Evolutionary conservation across 2,329 filamentous ascomycete species (phyloP).

Genomic region (Nothomitra cinnamomea): DNA sequence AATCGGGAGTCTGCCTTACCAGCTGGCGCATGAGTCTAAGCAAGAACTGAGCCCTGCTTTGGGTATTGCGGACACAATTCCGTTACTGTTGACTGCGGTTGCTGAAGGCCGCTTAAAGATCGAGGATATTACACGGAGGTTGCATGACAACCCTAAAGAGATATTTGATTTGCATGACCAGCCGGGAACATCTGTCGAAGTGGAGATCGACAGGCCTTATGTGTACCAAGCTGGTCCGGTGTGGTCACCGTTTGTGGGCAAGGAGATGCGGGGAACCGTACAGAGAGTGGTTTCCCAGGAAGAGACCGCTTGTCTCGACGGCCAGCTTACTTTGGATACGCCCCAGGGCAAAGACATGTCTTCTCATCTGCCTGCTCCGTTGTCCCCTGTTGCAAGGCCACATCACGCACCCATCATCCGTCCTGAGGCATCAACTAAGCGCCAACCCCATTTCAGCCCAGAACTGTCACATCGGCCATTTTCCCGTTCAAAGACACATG

Average conservation of each 20-base stretch:
- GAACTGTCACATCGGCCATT: background rate
- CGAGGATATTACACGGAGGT: slow-evolving; percentile 51
- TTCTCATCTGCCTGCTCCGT: slow-evolving; percentile 34
- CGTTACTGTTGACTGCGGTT: slow-evolving; percentile 59
- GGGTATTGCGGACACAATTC: slow-evolving; percentile 57
- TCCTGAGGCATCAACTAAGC: background rate
- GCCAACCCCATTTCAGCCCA: background rate
- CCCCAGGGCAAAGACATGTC: slow-evolving; percentile 61
- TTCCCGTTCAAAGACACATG: background rate
- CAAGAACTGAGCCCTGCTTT: slow-evolving; percentile 40
- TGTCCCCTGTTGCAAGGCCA: slow-evolving; percentile 33
- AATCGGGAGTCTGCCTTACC: slow-evolving; percentile 61
- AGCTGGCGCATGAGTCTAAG: slow-evolving; percentile 42
- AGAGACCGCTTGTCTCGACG: slow-evolving; percentile 59
- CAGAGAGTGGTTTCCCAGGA: slow-evolving; percentile 61
- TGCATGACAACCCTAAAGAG: slow-evolving; percentile 63
- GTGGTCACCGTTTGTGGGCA: slow-evolving; percentile 60
- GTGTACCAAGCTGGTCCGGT: slow-evolving; percentile 32
- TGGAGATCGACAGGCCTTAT: slow-evolving; percentile 59
- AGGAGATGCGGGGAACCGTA: slow-evolving; percentile 49
- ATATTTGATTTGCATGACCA: slow-evolving; percentile 76
- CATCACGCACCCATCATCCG: background rate
- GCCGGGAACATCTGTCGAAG: slow-evolving; percentile 52
- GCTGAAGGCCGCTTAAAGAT: slow-evolving; percentile 55
- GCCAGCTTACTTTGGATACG: slow-evolving; percentile 38